Conservation (phyloP, 441 rosid genomes). For the Populus hybrid region DNA sequence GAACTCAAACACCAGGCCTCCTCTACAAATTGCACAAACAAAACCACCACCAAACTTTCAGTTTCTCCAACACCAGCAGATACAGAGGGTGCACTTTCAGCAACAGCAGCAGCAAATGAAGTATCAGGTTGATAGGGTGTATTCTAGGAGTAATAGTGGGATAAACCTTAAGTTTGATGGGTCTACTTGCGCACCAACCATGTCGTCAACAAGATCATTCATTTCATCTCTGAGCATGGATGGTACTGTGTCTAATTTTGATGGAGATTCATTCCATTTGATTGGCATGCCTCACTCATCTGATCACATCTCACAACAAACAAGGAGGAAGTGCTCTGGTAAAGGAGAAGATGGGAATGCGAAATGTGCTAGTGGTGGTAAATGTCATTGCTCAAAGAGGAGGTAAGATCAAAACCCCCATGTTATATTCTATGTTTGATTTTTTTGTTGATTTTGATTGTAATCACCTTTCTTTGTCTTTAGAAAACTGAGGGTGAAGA, state of each 20-base stretch:
- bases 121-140: conserved; percentile 60
- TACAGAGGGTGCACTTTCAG: conserved; percentile 41
- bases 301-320: conserved; percentile 13
- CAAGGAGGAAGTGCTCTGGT: conserved; percentile 49
- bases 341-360: conserved; percentile 56
- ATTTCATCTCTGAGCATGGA: conserved; percentile 65
- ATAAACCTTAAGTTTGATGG: conserved; percentile 55
- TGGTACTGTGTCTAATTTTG: conserved; percentile 50
- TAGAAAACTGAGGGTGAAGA: conserved; percentile 66
- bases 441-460: neutral
- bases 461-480: conserved; percentile 5
- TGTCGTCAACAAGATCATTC: conserved; percentile 58
- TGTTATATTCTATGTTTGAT: neutral
- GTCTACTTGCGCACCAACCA: conserved; percentile 54
- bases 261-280: conserved; percentile 47
- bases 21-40: conserved; percentile 37
- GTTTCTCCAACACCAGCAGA: conserved; percentile 41
- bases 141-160: conserved; percentile 56
- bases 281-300: conserved; percentile 41
- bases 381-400: conserved; percentile 73
- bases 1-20: conserved; percentile 47
- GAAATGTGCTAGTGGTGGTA: conserved; percentile 48
- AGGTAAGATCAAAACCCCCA: conserved; percentile 31
- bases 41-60: conserved; percentile 38
- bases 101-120: conserved; percentile 44